These are phyloP conservation scores for Vanrija sp. DNA, from an alignment of 1,284 basidiomycete species.

Conservation along the genomic window DNA sequence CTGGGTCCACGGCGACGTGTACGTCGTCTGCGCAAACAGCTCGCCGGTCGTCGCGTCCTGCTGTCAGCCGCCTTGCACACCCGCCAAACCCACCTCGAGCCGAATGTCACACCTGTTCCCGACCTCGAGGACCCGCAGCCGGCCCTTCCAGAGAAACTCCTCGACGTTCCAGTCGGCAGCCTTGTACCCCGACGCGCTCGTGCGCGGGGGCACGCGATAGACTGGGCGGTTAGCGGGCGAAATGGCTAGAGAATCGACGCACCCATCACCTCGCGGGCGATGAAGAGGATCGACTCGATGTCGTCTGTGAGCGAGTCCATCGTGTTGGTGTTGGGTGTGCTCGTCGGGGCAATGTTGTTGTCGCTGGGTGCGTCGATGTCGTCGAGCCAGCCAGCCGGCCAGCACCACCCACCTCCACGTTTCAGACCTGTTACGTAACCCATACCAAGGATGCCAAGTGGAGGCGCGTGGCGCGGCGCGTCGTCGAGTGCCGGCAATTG, in stretches of 20 bases:
- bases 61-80: background rate
- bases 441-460: no score
- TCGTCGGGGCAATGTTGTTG: no score
- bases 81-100: slow-evolving; percentile 40
- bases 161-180: slow-evolving; percentile 49
- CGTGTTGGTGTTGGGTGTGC: background rate
- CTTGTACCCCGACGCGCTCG: slow-evolving; percentile 46
- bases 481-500: no score
- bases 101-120: slow-evolving; percentile 44
- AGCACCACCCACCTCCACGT: no score
- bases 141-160: slow-evolving; percentile 49
- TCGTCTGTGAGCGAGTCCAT: slow-evolving; percentile 44
- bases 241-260: slow-evolving; percentile 3
- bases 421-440: no score
- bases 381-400: no score
- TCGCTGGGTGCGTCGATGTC: no score
- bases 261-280: slow-evolving; percentile 50
- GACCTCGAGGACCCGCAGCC: slow-evolving; percentile 45
- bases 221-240: slow-evolving; percentile 27
- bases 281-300: slow-evolving; percentile 48
- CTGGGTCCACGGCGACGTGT: slow-evolving; percentile 67
- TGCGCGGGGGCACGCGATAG: slow-evolving; percentile 49
- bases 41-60: slow-evolving; percentile 46
- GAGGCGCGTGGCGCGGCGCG: no score
- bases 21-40: slow-evolving; percentile 85